Evolutionary conservation across 345 rosid genomes (phyloP).

Genomic region (Citrus australasica): DNA sequence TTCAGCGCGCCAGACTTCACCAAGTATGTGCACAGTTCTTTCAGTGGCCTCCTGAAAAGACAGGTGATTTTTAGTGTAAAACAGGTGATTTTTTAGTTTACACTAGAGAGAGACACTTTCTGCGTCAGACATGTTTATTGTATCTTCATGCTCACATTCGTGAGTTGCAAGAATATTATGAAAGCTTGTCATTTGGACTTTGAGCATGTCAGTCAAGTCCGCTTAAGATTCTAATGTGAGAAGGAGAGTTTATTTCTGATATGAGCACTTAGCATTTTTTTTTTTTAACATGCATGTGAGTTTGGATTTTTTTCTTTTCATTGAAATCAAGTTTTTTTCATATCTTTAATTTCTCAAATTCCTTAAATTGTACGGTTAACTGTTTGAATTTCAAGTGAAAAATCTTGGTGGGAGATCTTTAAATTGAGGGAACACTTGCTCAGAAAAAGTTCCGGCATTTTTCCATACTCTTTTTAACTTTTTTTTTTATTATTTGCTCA

Average conservation of each 20-base stretch:
- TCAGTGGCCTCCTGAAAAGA: conserved; percentile 84
- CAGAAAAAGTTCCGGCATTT: not conserved
- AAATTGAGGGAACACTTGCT: not conserved
- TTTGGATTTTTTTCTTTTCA: too few relatives aligned
- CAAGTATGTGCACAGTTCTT: conserved; percentile 57
- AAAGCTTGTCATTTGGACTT: not conserved
- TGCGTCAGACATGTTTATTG: not conserved
- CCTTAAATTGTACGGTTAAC: not conserved
- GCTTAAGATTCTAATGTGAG: not conserved
- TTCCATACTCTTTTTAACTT: not conserved
- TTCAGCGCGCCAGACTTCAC: conserved; percentile 58
- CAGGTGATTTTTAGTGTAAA: conserved; percentile 36
- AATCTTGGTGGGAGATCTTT: not conserved
- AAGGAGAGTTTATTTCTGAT: not conserved
- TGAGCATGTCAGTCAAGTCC: not conserved
- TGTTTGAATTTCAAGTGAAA: not conserved
- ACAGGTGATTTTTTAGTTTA: conserved; percentile 43
- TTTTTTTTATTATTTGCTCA: conserved; percentile 16
- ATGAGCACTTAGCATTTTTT: not conserved
- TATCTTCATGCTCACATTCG: not conserved
- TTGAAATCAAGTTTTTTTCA: not conserved
- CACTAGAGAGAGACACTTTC: not conserved
- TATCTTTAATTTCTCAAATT: not conserved
- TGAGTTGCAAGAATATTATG: not conserved
- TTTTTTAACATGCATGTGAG: not conserved